Evolutionary conservation across 352 stramenopile genomes (phyloP).

Genomic region (Globisporangium cylindrosporum): DNA sequence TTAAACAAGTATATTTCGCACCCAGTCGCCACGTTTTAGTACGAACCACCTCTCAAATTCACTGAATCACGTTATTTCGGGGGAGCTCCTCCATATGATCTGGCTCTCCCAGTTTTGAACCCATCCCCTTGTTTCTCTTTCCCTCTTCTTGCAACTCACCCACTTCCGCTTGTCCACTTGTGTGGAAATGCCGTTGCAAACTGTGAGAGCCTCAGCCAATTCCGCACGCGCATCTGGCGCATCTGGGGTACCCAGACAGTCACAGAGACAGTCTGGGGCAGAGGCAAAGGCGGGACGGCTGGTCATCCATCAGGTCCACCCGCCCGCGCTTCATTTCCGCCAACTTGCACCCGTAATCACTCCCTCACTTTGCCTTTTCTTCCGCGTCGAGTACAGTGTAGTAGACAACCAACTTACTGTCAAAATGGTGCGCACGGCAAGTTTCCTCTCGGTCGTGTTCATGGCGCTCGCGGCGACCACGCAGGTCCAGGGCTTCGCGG

Average conservation of each 20-base stretch:
- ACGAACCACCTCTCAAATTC: neutral
- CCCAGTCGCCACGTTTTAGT: neutral
- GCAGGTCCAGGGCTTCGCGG: slow-evolving; percentile 32
- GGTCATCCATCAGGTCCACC: neutral
- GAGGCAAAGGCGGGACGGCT: neutral
- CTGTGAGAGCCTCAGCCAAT: neutral
- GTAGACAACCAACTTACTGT: neutral
- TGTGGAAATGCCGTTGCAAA: neutral
- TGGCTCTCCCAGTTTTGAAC: neutral
- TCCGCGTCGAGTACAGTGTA: neutral
- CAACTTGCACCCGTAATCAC: neutral
- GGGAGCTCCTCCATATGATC: neutral
- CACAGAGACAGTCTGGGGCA: neutral
- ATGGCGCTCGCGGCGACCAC: slow-evolving; percentile 22
- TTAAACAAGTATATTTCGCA: neutral
- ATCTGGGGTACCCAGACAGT: neutral
- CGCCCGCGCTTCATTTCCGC: neutral
- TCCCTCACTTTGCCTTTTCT: slow-evolving; percentile 1
- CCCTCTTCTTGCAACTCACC: neutral
- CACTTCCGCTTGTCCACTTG: neutral
- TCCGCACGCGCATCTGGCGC: neutral
- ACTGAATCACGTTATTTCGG: neutral
- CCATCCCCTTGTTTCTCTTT: neutral
- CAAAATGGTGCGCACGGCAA: neutral
- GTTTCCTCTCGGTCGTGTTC: slow-evolving; percentile 19